Evolutionary conservation across 2,329 filamentous ascomycete genomes (phyloP).

Genomic region (Domatiomyces catenatus): DNA sequence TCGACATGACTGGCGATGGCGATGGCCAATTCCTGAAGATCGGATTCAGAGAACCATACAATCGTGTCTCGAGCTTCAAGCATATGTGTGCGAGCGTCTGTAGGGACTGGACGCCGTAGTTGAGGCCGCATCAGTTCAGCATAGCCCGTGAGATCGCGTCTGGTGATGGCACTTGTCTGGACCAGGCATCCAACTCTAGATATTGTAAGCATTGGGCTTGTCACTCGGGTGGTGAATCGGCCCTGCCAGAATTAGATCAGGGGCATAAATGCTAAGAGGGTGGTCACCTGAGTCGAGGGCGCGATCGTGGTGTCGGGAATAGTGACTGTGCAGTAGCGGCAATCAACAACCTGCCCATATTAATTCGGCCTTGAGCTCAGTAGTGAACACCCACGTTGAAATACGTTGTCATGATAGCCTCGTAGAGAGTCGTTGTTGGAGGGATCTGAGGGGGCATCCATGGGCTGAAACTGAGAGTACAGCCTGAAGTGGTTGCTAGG

Average conservation of each 20-base stretch:
- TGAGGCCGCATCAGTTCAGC: background rate
- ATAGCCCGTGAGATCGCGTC: constrained; percentile 4
- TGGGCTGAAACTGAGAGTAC: constrained; percentile 11
- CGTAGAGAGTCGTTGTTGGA: constrained; percentile 14
- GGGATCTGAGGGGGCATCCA: constrained; percentile 11
- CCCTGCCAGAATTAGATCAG: constrained; percentile 3
- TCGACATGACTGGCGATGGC: constrained; percentile 1
- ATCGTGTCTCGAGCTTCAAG: background rate
- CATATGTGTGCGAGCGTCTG: background rate
- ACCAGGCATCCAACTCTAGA: constrained; percentile 14
- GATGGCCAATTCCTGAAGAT: background rate
- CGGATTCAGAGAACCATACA: background rate
- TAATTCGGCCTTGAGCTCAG: background rate
- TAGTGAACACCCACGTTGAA: constrained; percentile 8
- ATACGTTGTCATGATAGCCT: constrained; percentile 12
- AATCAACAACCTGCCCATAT: constrained; percentile 13
- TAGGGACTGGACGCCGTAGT: background rate
- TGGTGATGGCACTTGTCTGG: constrained; percentile 6
- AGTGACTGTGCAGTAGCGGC: constrained; percentile 13
- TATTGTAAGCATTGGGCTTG: constrained; percentile 10
- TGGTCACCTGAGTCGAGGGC: background rate
- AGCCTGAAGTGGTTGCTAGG: constrained; percentile 1
- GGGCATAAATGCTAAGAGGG: background rate
- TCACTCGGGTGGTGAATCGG: constrained; percentile 9
- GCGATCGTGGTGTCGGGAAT: constrained; percentile 10